Evolutionary conservation across 305 asterid species (phyloP).

Genomic region (Stenogyne calaminthoides): DNA sequence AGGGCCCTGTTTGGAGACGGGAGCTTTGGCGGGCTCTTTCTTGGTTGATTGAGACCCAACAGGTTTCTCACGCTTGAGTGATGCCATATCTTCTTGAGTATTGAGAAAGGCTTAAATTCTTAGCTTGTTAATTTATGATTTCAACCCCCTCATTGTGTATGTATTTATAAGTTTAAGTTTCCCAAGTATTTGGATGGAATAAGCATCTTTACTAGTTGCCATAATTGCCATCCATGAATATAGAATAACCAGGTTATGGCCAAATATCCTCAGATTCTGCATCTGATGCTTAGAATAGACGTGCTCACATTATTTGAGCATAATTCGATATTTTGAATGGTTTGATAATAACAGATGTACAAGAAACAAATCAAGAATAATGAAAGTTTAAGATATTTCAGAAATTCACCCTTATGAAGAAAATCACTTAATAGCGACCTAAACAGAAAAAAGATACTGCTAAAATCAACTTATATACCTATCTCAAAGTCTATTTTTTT

Average conservation of each 20-base stretch:
- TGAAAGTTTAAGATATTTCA: conserved; percentile 2
- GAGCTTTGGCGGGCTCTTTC: conserved; percentile 52
- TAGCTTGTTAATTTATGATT: not conserved
- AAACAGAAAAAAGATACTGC: too few species aligned
- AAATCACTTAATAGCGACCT: too few species aligned
- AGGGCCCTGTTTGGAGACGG: conserved; percentile 45
- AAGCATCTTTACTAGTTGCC: conserved; percentile 26
- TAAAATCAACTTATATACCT: too few species aligned
- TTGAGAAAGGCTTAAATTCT: not conserved
- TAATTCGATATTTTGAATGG: not conserved
- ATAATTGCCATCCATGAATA: conserved; percentile 15
- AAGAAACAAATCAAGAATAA: conserved; percentile 5
- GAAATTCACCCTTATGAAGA: not conserved
- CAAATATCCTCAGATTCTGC: conserved; percentile 27
- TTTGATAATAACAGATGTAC: not conserved
- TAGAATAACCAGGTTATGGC: conserved; percentile 39
- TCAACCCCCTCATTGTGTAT: not conserved
- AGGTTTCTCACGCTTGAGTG: conserved; percentile 57
- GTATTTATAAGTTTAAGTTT: conserved; percentile 43
- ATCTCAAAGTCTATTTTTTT: not conserved
- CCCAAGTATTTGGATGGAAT: conserved; percentile 23
- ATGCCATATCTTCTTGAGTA: conserved; percentile 47
- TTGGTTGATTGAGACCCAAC: conserved; percentile 44
- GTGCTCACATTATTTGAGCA: too few species aligned
- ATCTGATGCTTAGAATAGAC: conserved; percentile 50